These are phyloP conservation scores for Phytophthora rubi DNA, from an alignment of 352 stramenopile species.

Conservation along the genomic window DNA sequence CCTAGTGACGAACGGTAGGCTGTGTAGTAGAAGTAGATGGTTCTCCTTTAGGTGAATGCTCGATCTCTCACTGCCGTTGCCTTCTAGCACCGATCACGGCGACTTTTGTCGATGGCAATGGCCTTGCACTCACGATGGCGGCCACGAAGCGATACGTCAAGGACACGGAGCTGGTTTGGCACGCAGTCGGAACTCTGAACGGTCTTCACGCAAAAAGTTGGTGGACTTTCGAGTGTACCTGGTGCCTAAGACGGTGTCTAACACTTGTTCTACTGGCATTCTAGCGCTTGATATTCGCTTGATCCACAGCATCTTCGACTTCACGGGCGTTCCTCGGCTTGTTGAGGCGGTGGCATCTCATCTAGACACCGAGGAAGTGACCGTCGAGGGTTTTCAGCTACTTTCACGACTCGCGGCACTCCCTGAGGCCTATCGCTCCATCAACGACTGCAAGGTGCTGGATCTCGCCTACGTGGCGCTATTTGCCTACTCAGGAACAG, in stretches of 20 bases:
- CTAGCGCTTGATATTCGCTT: constrained; percentile 55
- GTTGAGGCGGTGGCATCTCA: constrained; percentile 73
- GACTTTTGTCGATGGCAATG: constrained; percentile 71
- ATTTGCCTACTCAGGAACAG: constrained; percentile 65
- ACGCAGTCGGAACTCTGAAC: constrained; percentile 75
- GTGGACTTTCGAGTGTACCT: constrained; percentile 7
- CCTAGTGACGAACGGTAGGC: constrained; percentile 67
- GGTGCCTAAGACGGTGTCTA: constrained; percentile 1
- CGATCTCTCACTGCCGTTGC: background rate
- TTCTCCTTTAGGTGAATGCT: background rate
- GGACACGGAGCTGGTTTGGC: constrained; percentile 79
- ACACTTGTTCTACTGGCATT: background rate
- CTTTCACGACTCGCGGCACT: constrained; percentile 57
- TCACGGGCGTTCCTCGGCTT: constrained; percentile 63
- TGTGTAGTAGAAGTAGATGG: background rate
- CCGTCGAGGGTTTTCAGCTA: constrained; percentile 76
- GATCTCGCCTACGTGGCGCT: constrained; percentile 76
- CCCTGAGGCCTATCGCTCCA: constrained; percentile 48
- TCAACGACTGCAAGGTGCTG: constrained; percentile 73
- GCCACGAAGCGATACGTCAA: constrained; percentile 57
- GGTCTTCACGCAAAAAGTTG: constrained; percentile 63
- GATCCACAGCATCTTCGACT: constrained; percentile 54
- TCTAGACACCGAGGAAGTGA: constrained; percentile 78
- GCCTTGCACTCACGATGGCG: constrained; percentile 58
- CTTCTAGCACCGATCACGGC: constrained; percentile 51